Percentiles rank a stretch among this genome's conserved stretches.
phyloP scores from a whole-genome alignment of 495 filamentous ascomycete species.

The Penicillium robsamsonii region DNA sequence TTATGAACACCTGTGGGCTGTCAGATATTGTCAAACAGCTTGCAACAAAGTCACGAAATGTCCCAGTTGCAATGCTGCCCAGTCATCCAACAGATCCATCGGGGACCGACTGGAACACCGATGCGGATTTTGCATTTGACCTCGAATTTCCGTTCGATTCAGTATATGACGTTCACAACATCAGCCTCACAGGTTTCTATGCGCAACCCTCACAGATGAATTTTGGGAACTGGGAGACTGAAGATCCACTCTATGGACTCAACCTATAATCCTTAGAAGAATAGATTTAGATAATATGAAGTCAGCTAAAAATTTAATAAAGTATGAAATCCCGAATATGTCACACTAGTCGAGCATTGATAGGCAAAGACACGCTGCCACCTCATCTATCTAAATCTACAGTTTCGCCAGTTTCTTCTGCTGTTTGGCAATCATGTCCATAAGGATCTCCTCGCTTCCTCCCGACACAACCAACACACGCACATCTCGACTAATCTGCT shows the following conservation, averaged over 20 bases:
- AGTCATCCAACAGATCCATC: background rate
- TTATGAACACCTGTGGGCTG: background rate
- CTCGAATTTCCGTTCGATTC: background rate
- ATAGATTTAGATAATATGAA: background rate
- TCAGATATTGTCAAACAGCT: background rate
- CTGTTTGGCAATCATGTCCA: conserved; percentile 23
- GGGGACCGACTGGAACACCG: background rate
- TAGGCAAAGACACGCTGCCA: background rate
- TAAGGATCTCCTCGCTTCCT: conserved; percentile 18
- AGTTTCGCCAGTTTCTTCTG: conserved; percentile 14
- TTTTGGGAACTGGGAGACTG: background rate
- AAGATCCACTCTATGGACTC: background rate
- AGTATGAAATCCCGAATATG: background rate
- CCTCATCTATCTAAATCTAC: background rate
- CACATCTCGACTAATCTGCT: conserved; percentile 20
- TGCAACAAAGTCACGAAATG: background rate
- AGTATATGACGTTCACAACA: background rate
- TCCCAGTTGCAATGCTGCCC: background rate
- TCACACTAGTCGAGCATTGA: background rate
- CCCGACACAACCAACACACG: conserved; percentile 17
- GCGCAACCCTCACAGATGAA: background rate
- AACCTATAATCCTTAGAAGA: background rate
- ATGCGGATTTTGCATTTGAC: background rate
- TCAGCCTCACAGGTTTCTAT: background rate
- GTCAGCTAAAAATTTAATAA: background rate